Percentiles rank a stretch among this genome's conserved stretches.
These are phyloP conservation scores for Trifolium repens DNA, from an alignment of 306 rosid species.

Conservation along the genomic window DNA sequence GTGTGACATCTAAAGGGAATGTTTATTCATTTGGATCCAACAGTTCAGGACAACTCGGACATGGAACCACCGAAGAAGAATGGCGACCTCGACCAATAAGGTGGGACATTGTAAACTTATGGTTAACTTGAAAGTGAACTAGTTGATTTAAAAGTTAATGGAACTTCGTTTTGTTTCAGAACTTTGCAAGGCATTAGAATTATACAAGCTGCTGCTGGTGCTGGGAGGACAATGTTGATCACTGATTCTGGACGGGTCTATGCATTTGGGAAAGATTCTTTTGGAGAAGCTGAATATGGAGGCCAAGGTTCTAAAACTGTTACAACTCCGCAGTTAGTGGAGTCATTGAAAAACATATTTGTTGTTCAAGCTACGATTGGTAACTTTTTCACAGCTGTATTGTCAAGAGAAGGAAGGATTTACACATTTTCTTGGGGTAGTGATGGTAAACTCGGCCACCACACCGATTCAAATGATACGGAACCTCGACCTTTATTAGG, in stretches of 20 bases:
- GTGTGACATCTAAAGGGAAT: slow-evolving; percentile 78
- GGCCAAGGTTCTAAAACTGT: slow-evolving; percentile 64
- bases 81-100: slow-evolving; percentile 83
- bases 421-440: slow-evolving; percentile 95
- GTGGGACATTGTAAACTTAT: slow-evolving; percentile 54
- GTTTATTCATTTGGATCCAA: slow-evolving; percentile 92
- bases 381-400: slow-evolving; percentile 86
- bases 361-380: slow-evolving; percentile 99
- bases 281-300: slow-evolving; percentile 81
- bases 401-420: slow-evolving; percentile 93
- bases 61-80: slow-evolving; percentile 77
- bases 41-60: slow-evolving; percentile 93
- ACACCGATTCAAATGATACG: slow-evolving; percentile 72
- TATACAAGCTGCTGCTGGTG: slow-evolving; percentile 88
- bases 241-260: slow-evolving; percentile 86
- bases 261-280: slow-evolving; percentile 87
- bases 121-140: slow-evolving; percentile 47
- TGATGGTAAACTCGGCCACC: slow-evolving; percentile 84
- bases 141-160: slow-evolving; percentile 53
- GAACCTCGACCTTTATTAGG: slow-evolving; percentile 84
- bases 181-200: slow-evolving; percentile 84
- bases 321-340: slow-evolving; percentile 71
- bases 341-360: slow-evolving; percentile 77
- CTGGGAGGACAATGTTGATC: slow-evolving; percentile 92
- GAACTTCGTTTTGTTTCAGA: slow-evolving; percentile 75